These are phyloP conservation scores for Panus rudis DNA, from an alignment of 768 basidiomycete species.

Conservation along the genomic window DNA sequence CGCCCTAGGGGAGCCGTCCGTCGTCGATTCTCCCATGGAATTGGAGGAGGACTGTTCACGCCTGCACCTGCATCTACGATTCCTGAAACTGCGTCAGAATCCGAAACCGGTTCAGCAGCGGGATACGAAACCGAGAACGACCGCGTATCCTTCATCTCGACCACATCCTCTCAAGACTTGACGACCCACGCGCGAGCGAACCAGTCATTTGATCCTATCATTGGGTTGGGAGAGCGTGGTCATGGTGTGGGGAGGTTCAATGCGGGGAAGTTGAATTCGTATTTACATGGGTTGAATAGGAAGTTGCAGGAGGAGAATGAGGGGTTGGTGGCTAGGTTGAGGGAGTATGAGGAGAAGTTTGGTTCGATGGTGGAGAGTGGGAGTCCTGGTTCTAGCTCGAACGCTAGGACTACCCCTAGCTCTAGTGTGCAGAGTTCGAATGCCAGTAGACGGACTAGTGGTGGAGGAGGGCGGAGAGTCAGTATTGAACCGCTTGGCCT, in stretches of 20 bases:
- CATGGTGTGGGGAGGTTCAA: conserved; percentile 76
- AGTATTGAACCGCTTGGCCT: conserved; percentile 44
- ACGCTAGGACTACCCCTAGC: conserved; percentile 10
- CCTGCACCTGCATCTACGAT: conserved; percentile 21
- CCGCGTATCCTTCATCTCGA: conserved; percentile 65
- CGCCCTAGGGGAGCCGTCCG: conserved; percentile 39
- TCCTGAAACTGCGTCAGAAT: conserved; percentile 15
- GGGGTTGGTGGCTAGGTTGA: conserved; percentile 46
- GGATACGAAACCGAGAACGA: conserved; percentile 44
- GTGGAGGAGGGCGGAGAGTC: conserved; percentile 35
- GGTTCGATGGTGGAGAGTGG: conserved; percentile 4
- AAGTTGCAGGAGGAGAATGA: conserved; percentile 84
- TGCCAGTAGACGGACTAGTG: conserved; percentile 29
- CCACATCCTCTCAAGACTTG: conserved; percentile 82
- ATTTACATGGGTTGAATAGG: conserved; percentile 79
- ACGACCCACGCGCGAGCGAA: conserved; percentile 74
- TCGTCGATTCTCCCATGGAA: conserved; percentile 56
- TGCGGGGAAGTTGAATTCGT: conserved; percentile 76
- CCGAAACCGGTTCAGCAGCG: conserved; percentile 11
- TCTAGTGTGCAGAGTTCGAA: conserved; percentile 19
- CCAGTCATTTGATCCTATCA: conserved; percentile 81
- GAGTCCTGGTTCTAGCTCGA: neutral
- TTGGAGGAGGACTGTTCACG: conserved; percentile 59
- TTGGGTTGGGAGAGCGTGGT: conserved; percentile 62
- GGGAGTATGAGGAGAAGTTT: conserved; percentile 43